Evolutionary conservation across 2,329 filamentous ascomycete species (phyloP).

Genomic region (Paracoccidioides lutzii): DNA sequence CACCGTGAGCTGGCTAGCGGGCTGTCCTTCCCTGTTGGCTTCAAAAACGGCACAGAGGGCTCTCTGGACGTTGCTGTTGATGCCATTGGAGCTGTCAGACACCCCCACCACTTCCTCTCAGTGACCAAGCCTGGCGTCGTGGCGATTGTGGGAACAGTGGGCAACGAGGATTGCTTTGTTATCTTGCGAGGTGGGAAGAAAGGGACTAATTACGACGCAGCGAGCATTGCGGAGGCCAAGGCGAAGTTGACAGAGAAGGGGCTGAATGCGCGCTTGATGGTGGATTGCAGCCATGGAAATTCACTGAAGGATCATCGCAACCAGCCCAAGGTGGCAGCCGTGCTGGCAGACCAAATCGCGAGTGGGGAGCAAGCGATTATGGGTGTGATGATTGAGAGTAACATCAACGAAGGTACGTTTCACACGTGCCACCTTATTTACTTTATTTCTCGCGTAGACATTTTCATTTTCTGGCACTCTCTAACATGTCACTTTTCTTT

Average conservation of each 20-base stretch:
- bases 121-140: conserved; percentile 94
- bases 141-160: conserved; percentile 84
- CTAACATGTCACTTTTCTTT: not conserved
- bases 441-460: not conserved
- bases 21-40: conserved; percentile 91
- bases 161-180: conserved; percentile 95
- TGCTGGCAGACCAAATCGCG: conserved; percentile 70
- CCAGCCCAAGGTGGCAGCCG: conserved; percentile 81
- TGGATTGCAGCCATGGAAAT: conserved; percentile 97
- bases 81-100: conserved; percentile 81
- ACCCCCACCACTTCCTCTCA: conserved; percentile 92
- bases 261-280: conserved; percentile 70
- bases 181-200: conserved; percentile 85
- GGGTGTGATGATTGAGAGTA: conserved; percentile 98
- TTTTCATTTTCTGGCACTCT: not conserved
- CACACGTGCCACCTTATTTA: not conserved
- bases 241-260: conserved; percentile 62
- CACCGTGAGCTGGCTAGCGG: conserved; percentile 91
- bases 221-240: conserved; percentile 75
- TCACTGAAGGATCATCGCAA: conserved; percentile 94
- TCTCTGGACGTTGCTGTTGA: conserved; percentile 82
- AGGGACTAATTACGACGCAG: conserved; percentile 85
- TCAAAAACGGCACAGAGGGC: conserved; percentile 98
- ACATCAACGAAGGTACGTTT: conserved; percentile 73
- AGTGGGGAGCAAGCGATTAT: conserved; percentile 77